Evolutionary conservation across 2,329 filamentous ascomycete species (phyloP), one percentile per base, ranked within the genome.

Genomic region (Didymellaceae sp.): DNA sequence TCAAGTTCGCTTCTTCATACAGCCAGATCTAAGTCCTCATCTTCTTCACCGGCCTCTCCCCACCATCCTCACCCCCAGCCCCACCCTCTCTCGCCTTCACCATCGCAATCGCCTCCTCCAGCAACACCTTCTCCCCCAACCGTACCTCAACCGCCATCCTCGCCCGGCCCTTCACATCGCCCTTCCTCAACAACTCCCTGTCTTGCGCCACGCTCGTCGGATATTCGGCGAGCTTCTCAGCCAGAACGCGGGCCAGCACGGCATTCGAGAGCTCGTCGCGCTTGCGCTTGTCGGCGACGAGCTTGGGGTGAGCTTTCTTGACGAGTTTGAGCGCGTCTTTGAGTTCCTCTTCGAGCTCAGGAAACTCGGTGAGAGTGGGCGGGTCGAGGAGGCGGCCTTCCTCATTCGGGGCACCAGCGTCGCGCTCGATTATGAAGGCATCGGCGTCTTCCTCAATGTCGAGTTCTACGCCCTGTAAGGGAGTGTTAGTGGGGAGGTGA

Each of bases 111-210:
- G 53, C 58, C 39, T 65, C 62, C 18, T 57, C 41, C 5, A 65
- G 45, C 16, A 65, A 16, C 1, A 26, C 17, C 31, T 65, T 65
- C 25, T 65, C 62, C 7, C 62, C 60, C 7, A 63, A 10, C 5
- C 62, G 54, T 5, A 63, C 57, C 6, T 59, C 52, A 11, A 63
- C 14, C 1, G 62, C 57, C 62, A 65, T 63, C 2, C 58, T 53
- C 28, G 46, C 48, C 17, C 60, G 56, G n/a, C 55, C 59, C 1
- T 33, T 26, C 6, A 60, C n/a, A 24, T 25, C 39, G 2, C 35
- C 20, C 2, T 41, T 31, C 24, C 54, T 41, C 14, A 63, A 33
- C 1, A 61, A 28, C 9, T 10, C 49, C n/a, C 57, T 40, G 16
- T 65, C 60, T 21, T 62, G 52, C 10, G 49, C 30, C 7, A 45